phyloP scores from a whole-genome alignment of 2,329 filamentous ascomycete genomes.

The Diaporthe ilicicola region DNA sequence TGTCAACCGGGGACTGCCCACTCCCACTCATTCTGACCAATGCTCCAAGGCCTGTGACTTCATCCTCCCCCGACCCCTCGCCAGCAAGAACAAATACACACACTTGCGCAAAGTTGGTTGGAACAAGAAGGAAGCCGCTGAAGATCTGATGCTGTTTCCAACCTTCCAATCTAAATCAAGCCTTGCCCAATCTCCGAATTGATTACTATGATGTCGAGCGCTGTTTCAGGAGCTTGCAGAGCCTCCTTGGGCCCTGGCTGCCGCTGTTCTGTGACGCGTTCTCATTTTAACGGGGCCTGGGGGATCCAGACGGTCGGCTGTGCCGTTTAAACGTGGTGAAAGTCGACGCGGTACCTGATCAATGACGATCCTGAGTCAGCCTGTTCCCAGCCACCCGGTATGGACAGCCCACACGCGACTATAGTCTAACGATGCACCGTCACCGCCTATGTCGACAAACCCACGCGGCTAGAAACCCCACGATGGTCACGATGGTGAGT shows the following conservation, averaged over 20 bases:
- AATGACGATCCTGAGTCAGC: conserved; percentile 15
- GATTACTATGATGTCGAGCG: neutral
- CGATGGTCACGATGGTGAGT: conserved; percentile 13
- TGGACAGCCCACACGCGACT: conserved; percentile 14
- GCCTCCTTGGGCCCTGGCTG: conserved; percentile 7
- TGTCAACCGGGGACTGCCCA: conserved; percentile 10
- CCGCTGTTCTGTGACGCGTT: conserved; percentile 16
- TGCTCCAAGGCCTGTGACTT: conserved; percentile 15
- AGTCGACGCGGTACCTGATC: conserved; percentile 7
- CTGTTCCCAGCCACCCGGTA: conserved; percentile 25
- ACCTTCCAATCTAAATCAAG: neutral
- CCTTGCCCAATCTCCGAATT: conserved; percentile 9
- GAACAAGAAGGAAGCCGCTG: neutral
- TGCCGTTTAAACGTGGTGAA: neutral
- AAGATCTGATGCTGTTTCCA: neutral
- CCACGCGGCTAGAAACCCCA: conserved; percentile 11
- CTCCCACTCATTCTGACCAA: conserved; percentile 9
- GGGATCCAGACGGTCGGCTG: neutral
- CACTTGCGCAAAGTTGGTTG: neutral
- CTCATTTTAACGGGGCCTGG: conserved; percentile 15
- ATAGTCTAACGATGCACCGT: conserved; percentile 6
- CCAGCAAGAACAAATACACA: neutral
- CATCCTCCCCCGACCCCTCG: neutral
- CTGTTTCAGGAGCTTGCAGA: conserved; percentile 17
- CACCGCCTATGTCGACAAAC: conserved; percentile 25